Evolutionary conservation across 495 filamentous ascomycete genomes (phyloP), one percentile per base, ranked within the genome.

Genomic region (Venustampulla echinocandica): DNA sequence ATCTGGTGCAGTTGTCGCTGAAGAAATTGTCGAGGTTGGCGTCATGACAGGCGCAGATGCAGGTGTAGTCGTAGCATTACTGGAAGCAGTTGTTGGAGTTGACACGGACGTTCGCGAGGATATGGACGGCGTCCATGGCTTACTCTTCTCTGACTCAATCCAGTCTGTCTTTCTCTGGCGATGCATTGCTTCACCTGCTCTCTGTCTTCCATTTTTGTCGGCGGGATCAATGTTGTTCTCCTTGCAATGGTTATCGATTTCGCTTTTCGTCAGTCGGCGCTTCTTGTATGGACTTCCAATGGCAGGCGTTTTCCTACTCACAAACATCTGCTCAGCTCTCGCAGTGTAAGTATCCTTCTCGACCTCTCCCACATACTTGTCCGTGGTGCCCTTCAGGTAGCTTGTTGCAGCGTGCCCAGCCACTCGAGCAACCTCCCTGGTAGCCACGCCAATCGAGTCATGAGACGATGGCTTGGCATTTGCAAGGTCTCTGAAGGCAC

Each of bases 201-300:
- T 37, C 9, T 11, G 10, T 18, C 34, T 37, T 18, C 15, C 15
- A 11, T 10, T 11, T 37, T 18, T 18, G 10, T 9, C 5, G 7
- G 39, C 20, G 23, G 39, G 15, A 24, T 42, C 39, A 24, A 42
- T 19, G 19, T 27, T 42, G 39, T 42, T 42, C 23, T 42, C 39
- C 15, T 4, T 7, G 39, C 19, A 42, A 19, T 42, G 23, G 20
- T 6, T 24, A 15, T 6, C 39, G 20, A 42, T 42, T 24, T 42
- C 18, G 39, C 20, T 9, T 5, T 6, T 15, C 39, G 13, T 19
- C 4, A 42, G 15, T 42, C 39, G 39, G 18, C 20, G 18, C 39
- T 24, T 42, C 20, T 42, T 42, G 19, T 42, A 23, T 42, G 9
- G 6, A 6, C 17, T 37, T 18, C 34, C 15, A 37, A 37, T 18